Conservation (phyloP, 2,329 filamentous ascomycete species). For the Cordyceps cicadae region DNA sequence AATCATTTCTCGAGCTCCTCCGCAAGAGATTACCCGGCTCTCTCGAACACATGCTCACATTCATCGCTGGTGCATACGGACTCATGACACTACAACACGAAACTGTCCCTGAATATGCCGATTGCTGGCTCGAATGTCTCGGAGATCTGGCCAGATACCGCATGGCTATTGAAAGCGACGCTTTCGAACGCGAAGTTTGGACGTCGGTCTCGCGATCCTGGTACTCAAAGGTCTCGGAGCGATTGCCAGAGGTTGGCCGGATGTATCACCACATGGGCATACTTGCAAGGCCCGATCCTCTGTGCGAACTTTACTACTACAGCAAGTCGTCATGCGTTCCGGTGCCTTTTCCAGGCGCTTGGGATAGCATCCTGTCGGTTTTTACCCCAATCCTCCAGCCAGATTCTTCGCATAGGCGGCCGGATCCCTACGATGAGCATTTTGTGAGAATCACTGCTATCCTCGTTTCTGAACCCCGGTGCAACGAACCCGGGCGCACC, state of each 20-base stretch:
- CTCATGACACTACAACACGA: constrained; percentile 86
- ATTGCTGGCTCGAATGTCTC: constrained; percentile 90
- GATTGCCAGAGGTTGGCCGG: constrained; percentile 64
- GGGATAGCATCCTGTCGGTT: constrained; percentile 61
- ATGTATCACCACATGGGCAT: constrained; percentile 87
- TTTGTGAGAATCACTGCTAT: constrained; percentile 59
- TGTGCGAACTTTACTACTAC: constrained; percentile 68
- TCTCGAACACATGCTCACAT: constrained; percentile 81
- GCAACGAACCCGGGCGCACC: constrained; percentile 27
- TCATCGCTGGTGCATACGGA: constrained; percentile 81
- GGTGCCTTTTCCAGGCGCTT: constrained; percentile 57
- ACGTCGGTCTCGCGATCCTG: constrained; percentile 70
- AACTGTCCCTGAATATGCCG: constrained; percentile 71
- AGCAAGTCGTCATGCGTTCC: constrained; percentile 61
- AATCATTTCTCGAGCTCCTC: constrained; percentile 71
- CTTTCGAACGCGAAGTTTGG: constrained; percentile 75
- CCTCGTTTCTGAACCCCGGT: constrained; percentile 46
- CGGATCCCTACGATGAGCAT: constrained; percentile 35
- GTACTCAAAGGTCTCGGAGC: constrained; percentile 77
- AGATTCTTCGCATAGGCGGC: constrained; percentile 19
- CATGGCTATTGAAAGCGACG: constrained; percentile 86
- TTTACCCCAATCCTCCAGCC: constrained; percentile 51
- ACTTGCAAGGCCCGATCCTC: constrained; percentile 57
- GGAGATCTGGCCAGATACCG: constrained; percentile 75
- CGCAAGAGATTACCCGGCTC: constrained; percentile 66